A percentile compares a stretch with the other conserved stretches of the same genome.
Evolutionary conservation across 2,329 filamentous ascomycete species (phyloP).

Genomic region (Neonectria coccinea): DNA sequence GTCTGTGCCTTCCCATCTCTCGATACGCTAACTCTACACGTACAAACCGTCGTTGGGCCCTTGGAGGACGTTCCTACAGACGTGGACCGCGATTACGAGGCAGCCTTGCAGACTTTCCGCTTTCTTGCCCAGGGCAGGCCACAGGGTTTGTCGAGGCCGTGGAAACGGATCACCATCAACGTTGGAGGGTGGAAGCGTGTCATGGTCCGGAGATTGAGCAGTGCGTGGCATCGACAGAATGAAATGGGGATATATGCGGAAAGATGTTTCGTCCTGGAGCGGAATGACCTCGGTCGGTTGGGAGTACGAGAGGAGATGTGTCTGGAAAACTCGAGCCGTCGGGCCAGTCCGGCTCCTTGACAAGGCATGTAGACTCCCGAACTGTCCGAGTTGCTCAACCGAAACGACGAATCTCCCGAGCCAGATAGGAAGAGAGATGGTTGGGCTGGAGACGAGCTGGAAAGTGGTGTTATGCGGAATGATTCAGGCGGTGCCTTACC

Average conservation of each 20-base stretch:
- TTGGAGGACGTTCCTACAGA: constrained; percentile 44
- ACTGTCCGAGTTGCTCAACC: not conserved
- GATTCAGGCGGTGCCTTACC: not conserved
- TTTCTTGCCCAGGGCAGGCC: constrained; percentile 49
- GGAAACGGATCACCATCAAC: constrained; percentile 58
- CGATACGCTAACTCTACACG: constrained; percentile 57
- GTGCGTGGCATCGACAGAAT: constrained; percentile 56
- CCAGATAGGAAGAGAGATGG: not conserved
- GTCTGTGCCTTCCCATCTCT: constrained; percentile 55
- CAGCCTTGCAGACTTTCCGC: constrained; percentile 50
- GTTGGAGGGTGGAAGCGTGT: constrained; percentile 61
- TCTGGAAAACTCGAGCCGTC: constrained; percentile 43
- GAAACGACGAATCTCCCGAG: not conserved
- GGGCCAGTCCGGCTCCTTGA: constrained; percentile 38
- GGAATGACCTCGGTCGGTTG: constrained; percentile 37
- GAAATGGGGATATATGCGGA: constrained; percentile 59
- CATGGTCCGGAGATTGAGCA: constrained; percentile 57
- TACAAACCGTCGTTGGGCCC: constrained; percentile 56
- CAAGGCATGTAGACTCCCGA: constrained; percentile 5
- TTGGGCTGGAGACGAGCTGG: not conserved
- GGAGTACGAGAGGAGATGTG: constrained; percentile 46
- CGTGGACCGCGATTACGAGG: constrained; percentile 54
- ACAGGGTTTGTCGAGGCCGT: constrained; percentile 41
- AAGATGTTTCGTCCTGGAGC: constrained; percentile 59
- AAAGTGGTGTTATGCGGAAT: not conserved